Evolutionary conservation across 805 yeast species (phyloP).

Genomic region (Wickerhamiella parazyma): DNA sequence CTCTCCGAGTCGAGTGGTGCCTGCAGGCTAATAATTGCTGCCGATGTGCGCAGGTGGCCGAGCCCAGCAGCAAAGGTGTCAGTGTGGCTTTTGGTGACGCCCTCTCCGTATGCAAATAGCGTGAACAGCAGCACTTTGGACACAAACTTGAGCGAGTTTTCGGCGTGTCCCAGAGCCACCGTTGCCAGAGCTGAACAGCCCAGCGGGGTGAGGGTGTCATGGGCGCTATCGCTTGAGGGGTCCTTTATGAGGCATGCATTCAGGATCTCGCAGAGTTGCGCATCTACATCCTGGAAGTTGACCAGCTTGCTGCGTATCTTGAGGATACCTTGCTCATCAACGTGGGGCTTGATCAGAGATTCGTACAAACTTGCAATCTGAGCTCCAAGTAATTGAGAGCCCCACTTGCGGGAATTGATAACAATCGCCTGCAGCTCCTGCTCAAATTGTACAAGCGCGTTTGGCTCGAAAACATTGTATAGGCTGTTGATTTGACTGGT

Average conservation of each 20-base stretch:
- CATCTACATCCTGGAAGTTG: conserved; percentile 10
- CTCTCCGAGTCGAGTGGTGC: conserved; percentile 4
- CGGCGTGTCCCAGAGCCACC: conserved; percentile 11
- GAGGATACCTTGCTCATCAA: conserved; percentile 11
- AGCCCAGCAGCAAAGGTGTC: conserved; percentile 4
- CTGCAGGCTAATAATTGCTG: conserved; percentile 6
- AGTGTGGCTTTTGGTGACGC: conserved; percentile 13
- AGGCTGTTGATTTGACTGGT: not conserved
- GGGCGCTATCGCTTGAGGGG: not conserved
- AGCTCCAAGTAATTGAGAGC: conserved; percentile 15
- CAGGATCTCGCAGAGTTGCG: not conserved
- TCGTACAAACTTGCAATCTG: conserved; percentile 16
- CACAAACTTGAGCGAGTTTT: conserved; percentile 9
- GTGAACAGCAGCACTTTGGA: conserved; percentile 7
- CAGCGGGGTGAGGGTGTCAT: conserved; percentile 8
- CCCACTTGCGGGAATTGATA: not conserved
- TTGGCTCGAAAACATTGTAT: not conserved
- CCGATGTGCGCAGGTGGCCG: conserved; percentile 5
- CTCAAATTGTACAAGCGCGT: conserved; percentile 2
- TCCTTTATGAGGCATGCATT: conserved; percentile 6
- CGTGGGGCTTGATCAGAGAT: conserved; percentile 9
- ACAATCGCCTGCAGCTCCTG: not conserved
- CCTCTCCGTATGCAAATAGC: conserved; percentile 16
- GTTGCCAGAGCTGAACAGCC: conserved; percentile 15
- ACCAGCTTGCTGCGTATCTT: conserved; percentile 10